Base-by-base conservation (phyloP, 306 rosid species). In the Quercus mongolica region DNA sequence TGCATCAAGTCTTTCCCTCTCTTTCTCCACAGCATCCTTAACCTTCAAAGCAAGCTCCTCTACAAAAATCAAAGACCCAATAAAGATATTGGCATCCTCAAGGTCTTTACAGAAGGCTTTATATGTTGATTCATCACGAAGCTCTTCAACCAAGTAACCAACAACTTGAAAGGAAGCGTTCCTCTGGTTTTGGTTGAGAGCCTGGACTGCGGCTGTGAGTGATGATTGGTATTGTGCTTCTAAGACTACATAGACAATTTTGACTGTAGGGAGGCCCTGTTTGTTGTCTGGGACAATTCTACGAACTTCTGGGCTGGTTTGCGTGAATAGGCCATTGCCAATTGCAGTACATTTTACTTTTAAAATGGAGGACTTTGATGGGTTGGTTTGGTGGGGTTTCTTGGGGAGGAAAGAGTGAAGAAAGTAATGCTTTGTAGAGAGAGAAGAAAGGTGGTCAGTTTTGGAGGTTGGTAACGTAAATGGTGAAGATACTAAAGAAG, bases 161-260 rank as follows among this genome's bases (percentile, higher is more conserved):
- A 93, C 99, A 35, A 96, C 93, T 81, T 91, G 87, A 79, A 68
- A 93, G 21, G 96, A 91, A 78, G 93, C 98, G 41, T 90, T 21
- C 63, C 41, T 86, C 6, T 25, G 80, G 59, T 57, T 79, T 6
- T 61, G 76, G 85, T 96, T 96, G 61, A 96, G 91, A 41, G 92
- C 76, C 71, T 85, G 81, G 1, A 96, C 99, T 5, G 99, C 99
- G 4, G 96, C 92, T 0, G 96, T 83, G 23, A 96, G 88, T 4
- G 99, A 86, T 25, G 99, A 96, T 35, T 96, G 99, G 83, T 96
- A 96, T 89, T 96, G 99, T 65, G 99, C 99, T 67, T 96, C 99
- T 38, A 96, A 87, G 4, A 96, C 99, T 1, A 96, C 99, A 52
- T 96, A 96, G 7, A 93, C 97, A 21, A 96, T 64, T 81, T 93